Percentiles rank a stretch among this genome's conserved stretches.
Evolutionary conservation across 1,284 basidiomycete species (phyloP).

Genomic region (Moniliella sp.): DNA sequence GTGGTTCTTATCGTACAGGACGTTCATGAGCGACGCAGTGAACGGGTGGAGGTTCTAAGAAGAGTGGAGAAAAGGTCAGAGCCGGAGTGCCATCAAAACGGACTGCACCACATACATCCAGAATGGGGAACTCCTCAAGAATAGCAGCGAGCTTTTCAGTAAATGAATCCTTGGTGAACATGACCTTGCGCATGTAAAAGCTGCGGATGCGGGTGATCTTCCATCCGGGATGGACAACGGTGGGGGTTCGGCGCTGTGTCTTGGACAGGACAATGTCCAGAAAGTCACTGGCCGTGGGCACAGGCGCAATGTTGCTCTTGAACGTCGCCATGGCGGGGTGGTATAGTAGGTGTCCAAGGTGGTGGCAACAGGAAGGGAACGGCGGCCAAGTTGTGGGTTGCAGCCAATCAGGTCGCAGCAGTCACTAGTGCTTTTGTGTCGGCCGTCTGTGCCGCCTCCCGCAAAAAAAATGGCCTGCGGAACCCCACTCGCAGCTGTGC

Average conservation of each 20-base stretch:
- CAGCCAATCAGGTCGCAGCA: too few species aligned
- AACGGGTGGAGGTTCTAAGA: constrained; percentile 29
- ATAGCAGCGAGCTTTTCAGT: constrained; percentile 92
- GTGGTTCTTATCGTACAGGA: constrained; percentile 34
- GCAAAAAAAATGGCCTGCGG: too few species aligned
- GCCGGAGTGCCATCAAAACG: too few species aligned
- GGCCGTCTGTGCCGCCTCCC: too few species aligned
- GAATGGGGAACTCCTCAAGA: constrained; percentile 79
- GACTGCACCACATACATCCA: constrained; percentile 49
- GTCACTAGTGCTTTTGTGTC: too few species aligned
- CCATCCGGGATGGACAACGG: constrained; percentile 59
- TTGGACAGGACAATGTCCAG: constrained; percentile 80
- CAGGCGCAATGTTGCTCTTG: constrained; percentile 55
- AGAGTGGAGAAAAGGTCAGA: too few species aligned
- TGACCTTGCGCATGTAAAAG: constrained; percentile 98
- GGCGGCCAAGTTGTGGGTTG: too few species aligned
- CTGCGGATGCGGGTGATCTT: constrained; percentile 77
- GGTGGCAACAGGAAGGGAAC: too few species aligned
- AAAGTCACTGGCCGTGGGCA: constrained; percentile 82
- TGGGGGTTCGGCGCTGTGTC: constrained; percentile 88
- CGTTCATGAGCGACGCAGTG: constrained; percentile 30
- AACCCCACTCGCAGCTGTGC: too few species aligned
- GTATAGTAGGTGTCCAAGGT: too few species aligned
- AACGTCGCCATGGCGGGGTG: constrained; percentile 20
- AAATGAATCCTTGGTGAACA: constrained; percentile 92